Percentiles rank a stretch among this genome's conserved stretches.
These are phyloP conservation scores for Fusarium euwallaceae DNA, from an alignment of 2,329 filamentous ascomycete species.

Conservation along the genomic window DNA sequence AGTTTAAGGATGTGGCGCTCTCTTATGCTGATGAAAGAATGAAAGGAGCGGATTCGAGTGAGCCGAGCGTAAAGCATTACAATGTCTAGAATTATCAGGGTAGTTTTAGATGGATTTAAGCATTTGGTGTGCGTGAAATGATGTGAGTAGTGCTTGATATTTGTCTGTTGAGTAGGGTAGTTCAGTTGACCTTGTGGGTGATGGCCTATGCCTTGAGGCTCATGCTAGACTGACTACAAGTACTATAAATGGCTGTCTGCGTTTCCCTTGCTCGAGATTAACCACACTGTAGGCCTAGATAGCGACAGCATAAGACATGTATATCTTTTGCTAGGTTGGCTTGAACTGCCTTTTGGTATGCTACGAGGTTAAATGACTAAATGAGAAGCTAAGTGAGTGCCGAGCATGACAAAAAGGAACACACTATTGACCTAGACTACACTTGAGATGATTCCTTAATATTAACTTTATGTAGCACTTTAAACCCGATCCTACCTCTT, in stretches of 20 bases:
- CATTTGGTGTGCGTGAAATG: background rate
- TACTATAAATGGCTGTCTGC: background rate
- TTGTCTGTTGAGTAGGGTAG: background rate
- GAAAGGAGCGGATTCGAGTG: slow-evolving; percentile 19
- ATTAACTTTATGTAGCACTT: too few species aligned
- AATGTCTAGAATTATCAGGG: background rate
- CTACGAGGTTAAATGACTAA: too few species aligned
- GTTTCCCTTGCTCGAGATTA: background rate
- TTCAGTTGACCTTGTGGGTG: background rate
- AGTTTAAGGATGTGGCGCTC: slow-evolving; percentile 47
- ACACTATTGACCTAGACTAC: too few species aligned
- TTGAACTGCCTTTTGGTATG: too few species aligned
- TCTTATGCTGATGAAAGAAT: slow-evolving; percentile 49
- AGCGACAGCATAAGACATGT: background rate
- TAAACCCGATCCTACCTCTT: too few species aligned
- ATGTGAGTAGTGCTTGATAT: background rate
- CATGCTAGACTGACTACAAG: background rate
- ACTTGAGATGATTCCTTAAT: too few species aligned
- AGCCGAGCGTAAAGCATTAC: slow-evolving; percentile 25
- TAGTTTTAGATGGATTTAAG: background rate
- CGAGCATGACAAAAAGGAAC: background rate
- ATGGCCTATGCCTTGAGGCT: background rate
- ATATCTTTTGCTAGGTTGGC: too few species aligned
- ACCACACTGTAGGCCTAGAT: background rate
- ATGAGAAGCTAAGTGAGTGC: background rate